Percentiles rank a stretch among this genome's conserved stretches.
phyloP scores from a whole-genome alignment of 352 stramenopile genomes.

The Saprolegnia parasitica region DNA sequence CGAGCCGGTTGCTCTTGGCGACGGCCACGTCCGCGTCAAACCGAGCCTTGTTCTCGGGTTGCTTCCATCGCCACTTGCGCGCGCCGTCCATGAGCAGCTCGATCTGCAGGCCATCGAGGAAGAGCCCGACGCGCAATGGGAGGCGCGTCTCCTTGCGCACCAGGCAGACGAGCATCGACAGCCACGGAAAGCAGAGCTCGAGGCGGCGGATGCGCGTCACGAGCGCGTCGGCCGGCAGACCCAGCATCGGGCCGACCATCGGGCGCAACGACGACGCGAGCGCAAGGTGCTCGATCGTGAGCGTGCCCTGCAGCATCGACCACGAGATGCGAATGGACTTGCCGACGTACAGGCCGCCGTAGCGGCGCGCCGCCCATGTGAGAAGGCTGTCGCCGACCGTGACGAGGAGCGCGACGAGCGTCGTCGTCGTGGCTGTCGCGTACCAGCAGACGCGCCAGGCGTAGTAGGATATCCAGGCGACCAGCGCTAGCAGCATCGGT shows the following conservation, averaged over 20 bases:
- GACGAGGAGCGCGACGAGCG: not conserved
- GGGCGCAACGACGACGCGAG: constrained; percentile 43
- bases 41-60: constrained; percentile 56
- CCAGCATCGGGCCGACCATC: constrained; percentile 50
- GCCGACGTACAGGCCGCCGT: constrained; percentile 43
- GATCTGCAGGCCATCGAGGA: constrained; percentile 52
- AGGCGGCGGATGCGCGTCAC: constrained; percentile 53
- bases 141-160: constrained; percentile 33
- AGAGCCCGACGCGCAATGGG: constrained; percentile 37
- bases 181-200: constrained; percentile 50
- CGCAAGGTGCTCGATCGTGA: constrained; percentile 58
- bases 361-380: constrained; percentile 48
- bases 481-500: too few species aligned
- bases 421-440: not conserved
- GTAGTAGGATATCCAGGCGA: too few species aligned
- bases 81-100: constrained; percentile 52
- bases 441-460: constrained; percentile 8
- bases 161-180: constrained; percentile 31
- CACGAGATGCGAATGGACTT: constrained; percentile 53
- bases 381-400: constrained; percentile 43
- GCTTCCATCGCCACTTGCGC: constrained; percentile 73
- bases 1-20: constrained; percentile 46
- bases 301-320: constrained; percentile 52
- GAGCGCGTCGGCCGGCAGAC: constrained; percentile 62
- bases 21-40: constrained; percentile 50